Percentiles rank a stretch among this genome's conserved stretches.
Evolutionary conservation across 148 eudicot species (phyloP).

Genomic region (Talinum fruticosum): DNA sequence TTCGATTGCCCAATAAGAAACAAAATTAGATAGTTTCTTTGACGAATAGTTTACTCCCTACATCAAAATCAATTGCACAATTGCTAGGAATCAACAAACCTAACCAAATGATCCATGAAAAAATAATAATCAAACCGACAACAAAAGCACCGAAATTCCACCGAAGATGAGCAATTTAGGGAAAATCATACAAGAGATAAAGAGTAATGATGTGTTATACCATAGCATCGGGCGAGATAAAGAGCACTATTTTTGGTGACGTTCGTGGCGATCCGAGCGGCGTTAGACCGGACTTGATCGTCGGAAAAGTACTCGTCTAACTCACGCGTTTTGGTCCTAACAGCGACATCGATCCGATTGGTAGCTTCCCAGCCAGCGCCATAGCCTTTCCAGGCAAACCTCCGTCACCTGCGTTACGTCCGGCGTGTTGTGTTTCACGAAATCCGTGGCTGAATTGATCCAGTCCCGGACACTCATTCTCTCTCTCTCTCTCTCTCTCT

Average conservation of each 20-base stretch:
- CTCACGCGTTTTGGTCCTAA: slow-evolving; percentile 22
- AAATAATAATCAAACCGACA: no score
- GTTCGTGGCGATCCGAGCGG: slow-evolving; percentile 13
- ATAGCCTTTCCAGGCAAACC: slow-evolving; percentile 21
- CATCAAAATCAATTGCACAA: no score
- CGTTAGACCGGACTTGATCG: slow-evolving; percentile 26
- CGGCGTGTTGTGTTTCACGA: not conserved
- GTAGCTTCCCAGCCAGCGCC: slow-evolving; percentile 1
- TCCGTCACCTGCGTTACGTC: slow-evolving; percentile 22
- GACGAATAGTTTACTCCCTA: no score
- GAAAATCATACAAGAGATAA: not conserved
- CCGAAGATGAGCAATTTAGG: not conserved
- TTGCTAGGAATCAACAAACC: no score
- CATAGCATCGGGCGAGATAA: slow-evolving; percentile 24
- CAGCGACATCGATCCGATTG: slow-evolving; percentile 7
- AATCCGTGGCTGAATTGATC: not conserved
- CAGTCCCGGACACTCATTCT: slow-evolving; percentile 16
- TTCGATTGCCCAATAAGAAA: not conserved
- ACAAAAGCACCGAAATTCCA: not conserved
- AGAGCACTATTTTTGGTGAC: slow-evolving; percentile 19
- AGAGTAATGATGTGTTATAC: not conserved
- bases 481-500: not conserved
- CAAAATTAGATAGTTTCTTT: no score
- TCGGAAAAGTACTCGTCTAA: slow-evolving; percentile 19
- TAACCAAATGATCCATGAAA: no score